A percentile compares a stretch with the other conserved stretches of the same genome.
Conservation (phyloP, 2,329 filamentous ascomycete species). For the Gnomoniopsis sp. region DNA sequence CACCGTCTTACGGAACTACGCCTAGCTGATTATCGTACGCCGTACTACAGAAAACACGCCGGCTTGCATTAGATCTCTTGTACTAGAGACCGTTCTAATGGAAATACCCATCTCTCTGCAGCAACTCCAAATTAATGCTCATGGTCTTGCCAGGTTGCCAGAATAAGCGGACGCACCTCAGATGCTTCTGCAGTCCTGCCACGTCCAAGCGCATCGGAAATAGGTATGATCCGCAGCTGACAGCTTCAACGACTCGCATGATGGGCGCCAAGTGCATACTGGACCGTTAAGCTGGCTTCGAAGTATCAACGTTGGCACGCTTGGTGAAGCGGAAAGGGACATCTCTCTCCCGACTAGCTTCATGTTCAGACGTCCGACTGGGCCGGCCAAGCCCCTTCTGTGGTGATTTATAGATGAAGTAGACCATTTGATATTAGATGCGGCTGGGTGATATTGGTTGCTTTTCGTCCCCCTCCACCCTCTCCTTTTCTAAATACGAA, state of each 20-base stretch:
- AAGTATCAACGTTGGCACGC: too few relatives aligned
- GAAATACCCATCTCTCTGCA: background rate
- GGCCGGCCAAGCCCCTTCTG: background rate
- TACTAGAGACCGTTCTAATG: background rate
- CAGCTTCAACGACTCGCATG: background rate
- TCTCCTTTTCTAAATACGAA: background rate
- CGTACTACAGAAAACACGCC: constrained; percentile 5
- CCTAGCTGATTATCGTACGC: background rate
- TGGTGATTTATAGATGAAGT: background rate
- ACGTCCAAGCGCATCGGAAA: too few relatives aligned
- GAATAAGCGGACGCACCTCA: background rate
- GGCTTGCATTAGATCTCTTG: constrained; percentile 1
- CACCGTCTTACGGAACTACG: background rate
- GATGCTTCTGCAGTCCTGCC: background rate
- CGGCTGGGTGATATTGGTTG: constrained; percentile 1
- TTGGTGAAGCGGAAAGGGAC: background rate
- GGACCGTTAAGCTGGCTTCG: constrained; percentile 2
- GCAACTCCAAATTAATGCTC: background rate
- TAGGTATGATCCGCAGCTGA: background rate
- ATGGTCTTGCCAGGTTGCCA: background rate
- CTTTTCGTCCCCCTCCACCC: background rate
- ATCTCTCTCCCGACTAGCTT: background rate
- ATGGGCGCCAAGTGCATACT: background rate
- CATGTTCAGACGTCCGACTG: background rate
- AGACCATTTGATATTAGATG: background rate